Percentiles rank a stretch among this genome's conserved stretches.
These are phyloP conservation scores for Rosa lucieae DNA, from an alignment of 306 rosid species.

Conservation along the genomic window DNA sequence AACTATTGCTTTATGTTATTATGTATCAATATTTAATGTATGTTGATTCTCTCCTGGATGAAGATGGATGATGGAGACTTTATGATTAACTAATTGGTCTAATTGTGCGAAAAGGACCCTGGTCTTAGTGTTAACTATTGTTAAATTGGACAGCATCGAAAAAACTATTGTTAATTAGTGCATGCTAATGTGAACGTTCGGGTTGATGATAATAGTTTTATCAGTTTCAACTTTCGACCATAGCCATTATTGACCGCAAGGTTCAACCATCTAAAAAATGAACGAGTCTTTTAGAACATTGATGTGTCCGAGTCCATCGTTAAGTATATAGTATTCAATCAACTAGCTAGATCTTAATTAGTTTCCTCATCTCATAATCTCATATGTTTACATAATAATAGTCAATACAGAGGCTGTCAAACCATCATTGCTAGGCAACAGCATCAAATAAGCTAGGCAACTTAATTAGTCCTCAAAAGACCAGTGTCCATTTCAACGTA, in stretches of 20 bases:
- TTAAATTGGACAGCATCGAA: not conserved
- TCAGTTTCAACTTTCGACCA: not conserved
- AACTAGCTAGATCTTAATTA: too few relatives aligned
- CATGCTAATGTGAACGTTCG: not conserved
- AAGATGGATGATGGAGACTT: not conserved
- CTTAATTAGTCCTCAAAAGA: too few relatives aligned
- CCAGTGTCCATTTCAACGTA: too few relatives aligned
- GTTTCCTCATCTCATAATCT: too few relatives aligned
- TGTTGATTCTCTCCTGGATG: slow-evolving; percentile 21
- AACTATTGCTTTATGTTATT: slow-evolving; percentile 1
- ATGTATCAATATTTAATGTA: not conserved
- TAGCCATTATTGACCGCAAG: slow-evolving; percentile 11
- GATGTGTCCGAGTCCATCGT: not conserved
- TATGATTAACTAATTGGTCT: slow-evolving; percentile 11
- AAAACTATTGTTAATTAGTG: slow-evolving; percentile 1
- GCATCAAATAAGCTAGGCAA: too few relatives aligned
- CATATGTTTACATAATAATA: too few relatives aligned
- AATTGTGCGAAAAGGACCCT: not conserved
- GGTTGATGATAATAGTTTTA: not conserved
- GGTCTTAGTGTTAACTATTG: not conserved
- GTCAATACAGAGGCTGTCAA: too few relatives aligned
- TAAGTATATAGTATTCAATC: too few relatives aligned
- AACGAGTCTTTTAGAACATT: not conserved
- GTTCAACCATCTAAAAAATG: not conserved
- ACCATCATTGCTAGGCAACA: too few relatives aligned